Conservation (phyloP, 306 rosid species). For the Dalbergia oliveri region DNA sequence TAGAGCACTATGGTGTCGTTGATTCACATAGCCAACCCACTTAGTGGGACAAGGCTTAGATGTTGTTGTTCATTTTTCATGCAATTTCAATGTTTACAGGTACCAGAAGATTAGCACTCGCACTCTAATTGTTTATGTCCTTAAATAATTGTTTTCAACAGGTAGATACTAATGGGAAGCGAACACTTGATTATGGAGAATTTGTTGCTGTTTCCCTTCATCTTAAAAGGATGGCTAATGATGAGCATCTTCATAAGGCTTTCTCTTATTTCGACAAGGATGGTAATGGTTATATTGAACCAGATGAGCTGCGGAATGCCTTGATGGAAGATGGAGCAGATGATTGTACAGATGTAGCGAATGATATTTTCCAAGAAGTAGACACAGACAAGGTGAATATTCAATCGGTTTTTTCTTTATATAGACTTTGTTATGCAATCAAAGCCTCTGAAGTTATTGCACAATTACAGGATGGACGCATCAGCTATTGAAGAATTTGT, state of each 20-base stretch:
- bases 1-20: not conserved
- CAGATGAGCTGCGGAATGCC: slow-evolving; percentile 90
- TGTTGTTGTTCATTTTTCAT: not conserved
- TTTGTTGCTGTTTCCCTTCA: slow-evolving; percentile 92
- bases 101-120: not conserved
- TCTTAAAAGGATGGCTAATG: slow-evolving; percentile 91
- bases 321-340: slow-evolving; percentile 95
- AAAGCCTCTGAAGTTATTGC: slow-evolving; percentile 38
- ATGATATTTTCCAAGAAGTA: slow-evolving; percentile 97
- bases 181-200: slow-evolving; percentile 91
- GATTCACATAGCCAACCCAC: no score
- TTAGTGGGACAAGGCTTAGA: no score
- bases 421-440: slow-evolving; percentile 24
- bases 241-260: slow-evolving; percentile 95
- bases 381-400: slow-evolving; percentile 93
- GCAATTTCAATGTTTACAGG: not conserved
- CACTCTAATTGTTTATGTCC: slow-evolving; percentile 15
- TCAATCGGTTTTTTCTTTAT: not conserved
- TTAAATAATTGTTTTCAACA: slow-evolving; percentile 50
- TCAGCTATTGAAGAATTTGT: slow-evolving; percentile 94
- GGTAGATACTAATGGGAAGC: slow-evolving; percentile 91
- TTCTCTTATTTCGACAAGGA: slow-evolving; percentile 96
- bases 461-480: slow-evolving; percentile 81
- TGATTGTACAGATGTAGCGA: slow-evolving; percentile 96
- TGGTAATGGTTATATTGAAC: slow-evolving; percentile 86